Conservation (phyloP, 2,329 filamentous ascomycete genomes). For the Neocatenulostroma microsporum region DNA sequence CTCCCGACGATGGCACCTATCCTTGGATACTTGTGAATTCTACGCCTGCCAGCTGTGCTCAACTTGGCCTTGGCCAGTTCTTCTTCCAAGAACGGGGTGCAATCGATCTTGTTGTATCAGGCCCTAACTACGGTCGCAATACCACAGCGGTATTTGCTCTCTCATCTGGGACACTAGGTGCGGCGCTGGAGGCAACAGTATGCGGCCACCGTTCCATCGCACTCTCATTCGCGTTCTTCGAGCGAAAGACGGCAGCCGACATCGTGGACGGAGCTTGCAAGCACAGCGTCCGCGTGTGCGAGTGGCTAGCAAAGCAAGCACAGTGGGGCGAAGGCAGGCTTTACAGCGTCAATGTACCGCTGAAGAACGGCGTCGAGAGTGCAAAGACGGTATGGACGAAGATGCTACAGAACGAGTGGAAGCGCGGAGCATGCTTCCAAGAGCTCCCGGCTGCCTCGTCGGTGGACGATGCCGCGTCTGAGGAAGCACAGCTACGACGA, state of each 20-base stretch:
- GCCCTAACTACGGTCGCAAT: constrained; percentile 46
- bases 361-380: constrained; percentile 63
- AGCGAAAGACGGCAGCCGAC: constrained; percentile 69
- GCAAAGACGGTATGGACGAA: constrained; percentile 72
- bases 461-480: constrained; percentile 51
- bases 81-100: constrained; percentile 39
- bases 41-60: constrained; percentile 44
- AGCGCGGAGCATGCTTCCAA: constrained; percentile 74
- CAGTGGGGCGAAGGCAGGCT: constrained; percentile 51
- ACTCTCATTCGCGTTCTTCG: constrained; percentile 84
- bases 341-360: constrained; percentile 86
- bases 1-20: constrained; percentile 25
- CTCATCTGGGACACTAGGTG: constrained; percentile 43
- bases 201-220: constrained; percentile 58
- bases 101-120: constrained; percentile 42
- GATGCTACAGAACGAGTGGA: constrained; percentile 89
- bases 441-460: constrained; percentile 59
- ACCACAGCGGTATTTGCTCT: constrained; percentile 44
- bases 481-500: constrained; percentile 67
- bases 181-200: constrained; percentile 43
- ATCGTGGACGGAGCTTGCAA: constrained; percentile 71
- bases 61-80: constrained; percentile 42
- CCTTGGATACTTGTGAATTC: constrained; percentile 46
- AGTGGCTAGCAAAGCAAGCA: constrained; percentile 72
- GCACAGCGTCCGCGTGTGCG: constrained; percentile 68